Base-by-base conservation (phyloP, 805 yeast species). In the Ogataea zsoltii region DNA sequence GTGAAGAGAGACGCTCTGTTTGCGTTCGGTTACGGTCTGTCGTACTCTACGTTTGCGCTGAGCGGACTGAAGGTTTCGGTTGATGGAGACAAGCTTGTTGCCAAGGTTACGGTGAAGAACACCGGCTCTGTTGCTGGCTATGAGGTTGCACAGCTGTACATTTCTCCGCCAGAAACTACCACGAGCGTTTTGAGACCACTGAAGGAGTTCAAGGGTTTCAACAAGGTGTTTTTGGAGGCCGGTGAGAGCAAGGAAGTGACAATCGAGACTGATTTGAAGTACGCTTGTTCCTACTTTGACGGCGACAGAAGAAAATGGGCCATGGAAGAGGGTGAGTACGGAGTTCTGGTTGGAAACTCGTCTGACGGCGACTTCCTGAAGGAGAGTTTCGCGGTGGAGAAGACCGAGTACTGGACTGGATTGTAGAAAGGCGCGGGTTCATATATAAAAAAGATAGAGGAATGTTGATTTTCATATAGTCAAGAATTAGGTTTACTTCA, bases 21-120 rank as follows among this genome's bases (percentile, higher is more conserved):
- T 68, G 82, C 85, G 34, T 83, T 82, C 61, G 87, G 87, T 4
- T 71, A 62, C 54, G 87, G 87, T 38, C 69, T 81, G 49, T 80
- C 87, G 1, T 82, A 80, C 66, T 75, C 85, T 16, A 52, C 70
- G 0, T 82, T 80, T 55, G 65, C 61, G 26, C 60, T 76, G 48
- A 57, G 63, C 7, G 62, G 73, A 48, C 63, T 78, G 58, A 45
- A 50, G 18, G 71, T 70, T 6, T 60, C 61, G 16, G 73, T 34
- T 9, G 46, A 45, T 2, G 51, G 38, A 10, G 61, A 49, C 12
- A 37, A 45, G 7, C 34, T 61, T 26, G 40, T 32, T 1, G 74
- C 68, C 3, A 46, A 67, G 3, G 74, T 76, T 31, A 57, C 60
- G 13, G 75, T 80, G 15, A 63, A 64, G 37, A 81, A 81, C 61